A percentile compares a stretch with the other conserved stretches of the same genome.
phyloP scores from a whole-genome alignment of 441 rosid genomes.

The Populus tomentosa region DNA sequence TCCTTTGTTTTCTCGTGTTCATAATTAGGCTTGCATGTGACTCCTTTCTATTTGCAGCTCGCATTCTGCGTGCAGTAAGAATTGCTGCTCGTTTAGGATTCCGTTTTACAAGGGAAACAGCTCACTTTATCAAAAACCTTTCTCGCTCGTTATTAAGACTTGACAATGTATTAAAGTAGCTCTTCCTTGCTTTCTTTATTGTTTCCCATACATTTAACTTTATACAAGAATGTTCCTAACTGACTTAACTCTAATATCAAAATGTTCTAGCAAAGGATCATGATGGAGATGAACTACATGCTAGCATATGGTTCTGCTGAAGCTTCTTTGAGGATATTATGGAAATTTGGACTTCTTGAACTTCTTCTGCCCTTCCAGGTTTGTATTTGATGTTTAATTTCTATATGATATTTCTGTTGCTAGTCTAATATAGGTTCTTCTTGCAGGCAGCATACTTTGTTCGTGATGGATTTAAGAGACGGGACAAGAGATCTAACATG shows the following conservation, averaged over 20 bases:
- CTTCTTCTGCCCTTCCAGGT: slow-evolving; percentile 56
- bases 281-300: slow-evolving; percentile 97
- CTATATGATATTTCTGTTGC: slow-evolving; percentile 19
- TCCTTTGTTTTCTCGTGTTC: background rate
- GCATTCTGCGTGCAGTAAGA: slow-evolving; percentile 87
- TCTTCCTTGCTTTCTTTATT: background rate
- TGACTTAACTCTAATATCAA: slow-evolving; percentile 12
- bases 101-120: slow-evolving; percentile 69
- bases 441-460: slow-evolving; percentile 65
- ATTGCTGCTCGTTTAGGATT: slow-evolving; percentile 84
- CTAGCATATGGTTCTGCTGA: slow-evolving; percentile 92
- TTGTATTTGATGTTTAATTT: slow-evolving; percentile 10
- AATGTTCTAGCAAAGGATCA: slow-evolving; percentile 63
- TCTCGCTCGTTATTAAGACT: slow-evolving; percentile 54
- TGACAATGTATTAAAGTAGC: slow-evolving; percentile 57
- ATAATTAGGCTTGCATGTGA: slow-evolving; percentile 4
- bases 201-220: slow-evolving; percentile 5
- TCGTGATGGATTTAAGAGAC: slow-evolving; percentile 52
- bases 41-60: slow-evolving; percentile 51
- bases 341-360: slow-evolving; percentile 86
- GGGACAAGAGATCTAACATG: slow-evolving; percentile 67
- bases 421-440: slow-evolving; percentile 45
- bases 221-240: slow-evolving; percentile 11
- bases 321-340: slow-evolving; percentile 74
- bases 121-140: slow-evolving; percentile 57